Evolutionary conservation across 192 early-diverging fungal genomes (phyloP).

Genomic region (Linnemannia exigua): DNA sequence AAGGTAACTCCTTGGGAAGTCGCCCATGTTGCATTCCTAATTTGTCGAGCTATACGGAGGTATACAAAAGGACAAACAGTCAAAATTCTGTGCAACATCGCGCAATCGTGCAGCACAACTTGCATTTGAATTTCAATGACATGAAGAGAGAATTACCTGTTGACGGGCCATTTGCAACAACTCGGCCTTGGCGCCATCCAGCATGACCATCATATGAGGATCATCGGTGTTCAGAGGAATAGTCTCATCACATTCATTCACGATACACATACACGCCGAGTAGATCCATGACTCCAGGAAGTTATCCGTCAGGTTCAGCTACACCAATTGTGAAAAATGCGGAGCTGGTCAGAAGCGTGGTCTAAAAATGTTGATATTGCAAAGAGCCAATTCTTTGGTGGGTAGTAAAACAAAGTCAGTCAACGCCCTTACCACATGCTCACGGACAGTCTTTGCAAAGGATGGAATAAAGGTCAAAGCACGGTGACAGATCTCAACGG

Average conservation of each 20-base stretch:
- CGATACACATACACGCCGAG: conserved; percentile 81
- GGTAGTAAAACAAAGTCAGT: background rate
- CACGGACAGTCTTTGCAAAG: conserved; percentile 78
- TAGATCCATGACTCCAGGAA: conserved; percentile 90
- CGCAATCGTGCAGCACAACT: background rate
- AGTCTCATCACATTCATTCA: conserved; percentile 85
- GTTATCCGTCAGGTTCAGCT: conserved; percentile 65
- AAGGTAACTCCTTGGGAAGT: conserved; percentile 66
- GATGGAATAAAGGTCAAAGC: conserved; percentile 81
- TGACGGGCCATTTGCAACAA: conserved; percentile 79
- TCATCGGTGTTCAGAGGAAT: conserved; percentile 62
- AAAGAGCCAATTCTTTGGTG: background rate
- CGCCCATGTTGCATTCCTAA: conserved; percentile 73
- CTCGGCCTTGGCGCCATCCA: conserved; percentile 84
- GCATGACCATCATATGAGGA: conserved; percentile 60
- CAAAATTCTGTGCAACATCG: background rate
- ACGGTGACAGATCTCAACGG: conserved; percentile 76
- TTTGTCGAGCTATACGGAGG: conserved; percentile 75
- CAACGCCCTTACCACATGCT: conserved; percentile 70
- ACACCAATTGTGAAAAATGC: background rate
- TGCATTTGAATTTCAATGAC: background rate
- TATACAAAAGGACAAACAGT: background rate
- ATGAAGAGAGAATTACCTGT: conserved; percentile 65
- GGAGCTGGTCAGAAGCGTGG: background rate
- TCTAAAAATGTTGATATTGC: too few species aligned